phyloP scores from a whole-genome alignment of 805 yeast genomes.

The Torulaspora delbrueckii region DNA sequence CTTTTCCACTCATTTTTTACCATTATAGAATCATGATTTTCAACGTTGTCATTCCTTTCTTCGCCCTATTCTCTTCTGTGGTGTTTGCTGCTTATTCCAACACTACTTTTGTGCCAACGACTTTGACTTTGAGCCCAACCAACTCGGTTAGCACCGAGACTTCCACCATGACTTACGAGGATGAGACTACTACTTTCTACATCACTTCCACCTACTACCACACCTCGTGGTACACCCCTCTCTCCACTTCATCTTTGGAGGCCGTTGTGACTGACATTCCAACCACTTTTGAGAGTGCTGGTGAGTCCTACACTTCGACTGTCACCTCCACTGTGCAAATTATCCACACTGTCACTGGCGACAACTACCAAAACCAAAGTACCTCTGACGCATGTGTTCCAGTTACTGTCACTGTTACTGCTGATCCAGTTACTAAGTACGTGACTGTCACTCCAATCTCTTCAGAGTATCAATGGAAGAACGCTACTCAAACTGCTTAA shows the following conservation, averaged over 20 bases:
- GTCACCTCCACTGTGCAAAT: constrained; percentile 17
- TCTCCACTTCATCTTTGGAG: constrained; percentile 12
- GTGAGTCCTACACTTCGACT: constrained; percentile 18
- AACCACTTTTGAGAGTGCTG: constrained; percentile 15
- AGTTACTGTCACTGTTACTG: constrained; percentile 21
- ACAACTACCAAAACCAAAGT: background rate
- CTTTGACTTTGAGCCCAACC: constrained; percentile 24
- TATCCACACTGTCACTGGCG: constrained; percentile 5
- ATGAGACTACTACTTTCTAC: constrained; percentile 25
- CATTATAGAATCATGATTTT: constrained; percentile 12
- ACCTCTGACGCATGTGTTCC: constrained; percentile 17
- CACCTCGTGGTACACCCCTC: constrained; percentile 22
- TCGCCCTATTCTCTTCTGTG: constrained; percentile 13
- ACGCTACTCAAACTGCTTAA: constrained; percentile 5
- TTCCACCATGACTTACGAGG: constrained; percentile 19
- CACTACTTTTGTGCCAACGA: constrained; percentile 13
- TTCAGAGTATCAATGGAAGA: constrained; percentile 5
- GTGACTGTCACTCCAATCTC: constrained; percentile 16
- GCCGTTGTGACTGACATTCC: constrained; percentile 16
- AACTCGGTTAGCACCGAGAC: constrained; percentile 18
- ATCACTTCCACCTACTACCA: constrained; percentile 23
- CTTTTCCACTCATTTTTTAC: background rate
- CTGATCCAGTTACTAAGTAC: constrained; percentile 17
- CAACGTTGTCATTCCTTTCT: constrained; percentile 8
- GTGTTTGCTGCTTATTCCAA: constrained; percentile 21